Evolutionary conservation across 1,284 basidiomycete genomes (phyloP).

Genomic region (Microbotryum intermedium): DNA sequence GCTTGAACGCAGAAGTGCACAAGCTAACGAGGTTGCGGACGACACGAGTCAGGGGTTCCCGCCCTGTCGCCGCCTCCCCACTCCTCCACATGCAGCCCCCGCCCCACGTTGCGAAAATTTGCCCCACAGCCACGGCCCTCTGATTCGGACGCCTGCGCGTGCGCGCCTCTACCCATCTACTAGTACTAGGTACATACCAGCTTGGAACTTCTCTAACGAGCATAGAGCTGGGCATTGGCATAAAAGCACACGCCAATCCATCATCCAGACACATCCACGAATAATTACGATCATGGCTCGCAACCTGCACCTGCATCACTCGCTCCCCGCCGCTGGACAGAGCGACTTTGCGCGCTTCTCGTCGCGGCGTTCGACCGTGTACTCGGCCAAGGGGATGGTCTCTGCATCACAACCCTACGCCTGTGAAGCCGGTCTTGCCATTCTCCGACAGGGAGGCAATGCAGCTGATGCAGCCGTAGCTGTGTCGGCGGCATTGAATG

Average conservation of each 20-base stretch:
- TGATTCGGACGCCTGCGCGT: background rate
- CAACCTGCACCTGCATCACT: conserved; percentile 5
- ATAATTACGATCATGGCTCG: background rate
- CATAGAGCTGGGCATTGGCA: no score
- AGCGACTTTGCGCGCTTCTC: conserved; percentile 49
- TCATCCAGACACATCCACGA: no score
- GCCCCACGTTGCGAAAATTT: background rate
- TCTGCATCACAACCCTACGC: conserved; percentile 86
- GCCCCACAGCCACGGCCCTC: background rate
- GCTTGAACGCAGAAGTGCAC: no score
- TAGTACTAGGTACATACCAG: no score
- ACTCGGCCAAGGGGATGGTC: conserved; percentile 74
- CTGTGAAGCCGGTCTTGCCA: conserved; percentile 76
- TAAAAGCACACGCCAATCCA: no score
- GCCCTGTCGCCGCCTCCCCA: no score
- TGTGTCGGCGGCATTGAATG: conserved; percentile 24
- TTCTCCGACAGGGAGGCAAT: conserved; percentile 81
- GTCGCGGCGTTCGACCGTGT: conserved; percentile 64
- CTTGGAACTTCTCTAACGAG: no score
- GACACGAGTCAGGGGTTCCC: no score
- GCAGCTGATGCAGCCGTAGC: conserved; percentile 47
- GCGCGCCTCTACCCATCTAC: no score
- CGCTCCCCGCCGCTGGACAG: conserved; percentile 1
- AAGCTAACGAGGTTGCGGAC: no score
- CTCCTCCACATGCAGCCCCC: no score